Base-by-base conservation (phyloP, 257 asterid species). In the Hygrophila difformis region DNA sequence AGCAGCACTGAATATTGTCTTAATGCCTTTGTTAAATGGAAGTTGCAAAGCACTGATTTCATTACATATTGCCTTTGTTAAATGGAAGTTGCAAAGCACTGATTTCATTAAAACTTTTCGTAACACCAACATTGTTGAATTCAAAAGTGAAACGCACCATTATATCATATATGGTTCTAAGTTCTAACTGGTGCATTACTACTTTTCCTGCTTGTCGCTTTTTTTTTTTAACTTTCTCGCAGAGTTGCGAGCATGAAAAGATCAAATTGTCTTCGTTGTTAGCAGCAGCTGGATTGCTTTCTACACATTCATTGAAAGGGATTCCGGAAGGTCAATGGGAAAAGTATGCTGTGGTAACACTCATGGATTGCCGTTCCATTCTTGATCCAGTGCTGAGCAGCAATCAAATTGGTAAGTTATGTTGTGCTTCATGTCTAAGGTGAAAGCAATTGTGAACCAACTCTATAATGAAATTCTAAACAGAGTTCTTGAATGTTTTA, bases 311-410 rank as follows among this genome's bases (percentile, higher is more conserved):
- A 15, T 62, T 64, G 1, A 89, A 79, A 47, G 57, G 54, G 42
- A 24, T 79, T 53, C 74, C 80, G 0, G 74, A 55, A 20, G 66
- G 59, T 50, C 82, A 75, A 38, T 77, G 71, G 71, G 92, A 82
- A 60, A 89, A 82, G 61, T 89, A 82, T 24, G 85, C 79, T 0
- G 76, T 79, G 8, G 86, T 69, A 11, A 75, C 92, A 0, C 92
- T 89, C 15, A 44, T 74, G 37, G 86, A 89, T 64, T 82, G 94
- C 55, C 94, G 96, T 17, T 58, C 98, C 4, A 17, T 74, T 56
- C 96, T 89, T 17, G 94, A 89, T 55, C 96, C 96, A 0, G 76
- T 44, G 29, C 94, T 85, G 49, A 73, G 58, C 48, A 55, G 57
- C 62, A 29, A 66, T 41, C 77, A 77, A 57, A 55, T 66, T 20